Evolutionary conservation across 306 rosid genomes (phyloP), one percentile per base, ranked within the genome.

Genomic region (Inga leiocalycina): DNA sequence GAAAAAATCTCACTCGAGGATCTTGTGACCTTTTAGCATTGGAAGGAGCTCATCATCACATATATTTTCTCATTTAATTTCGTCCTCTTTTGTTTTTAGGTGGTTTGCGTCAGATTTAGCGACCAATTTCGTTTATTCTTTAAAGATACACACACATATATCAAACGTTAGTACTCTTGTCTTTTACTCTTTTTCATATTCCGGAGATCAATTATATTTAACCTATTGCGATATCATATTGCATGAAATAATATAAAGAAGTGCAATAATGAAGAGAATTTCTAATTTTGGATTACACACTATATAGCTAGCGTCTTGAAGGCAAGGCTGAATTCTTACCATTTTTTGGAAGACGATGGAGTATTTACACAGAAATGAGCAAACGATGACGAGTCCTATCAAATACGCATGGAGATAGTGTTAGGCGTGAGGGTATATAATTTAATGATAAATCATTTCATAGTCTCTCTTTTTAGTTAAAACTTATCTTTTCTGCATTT

Each of bases 11-110:
- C 66, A 71, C 74, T 15, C 65, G 19, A 59, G 71, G 82, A 83
- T 83, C 67, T 70, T 77, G 74, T 69, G 74, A 22, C 78, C 82
- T 83, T 77, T 61, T 83, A 73, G 70, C 79, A 54, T 49, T 34
- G 75, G 79, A 78, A 72, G 79, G 86, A 78, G 34, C 86, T 17
- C 62, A 71, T 48, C 52, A 10, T 52, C 59, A 57, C 13, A 49
- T 34, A 34, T 32, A 16, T 66, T 66, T 65, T 24, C 64, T 6
- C 64, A 59, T 59, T 22, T 52, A 52, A 52, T 52, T 59, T 10
- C 34, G 10, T 3, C 41, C 19, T 30, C 15, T 12, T 49, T 11
- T 46, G 43, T 39, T 39, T 16, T 54, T 54, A 61, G 3, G 34
- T n/a, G 34, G 66, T 61, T 24, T 61, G 66, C 34, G 3, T 11